These are phyloP conservation scores for Podila minutissima DNA, from an alignment of 192 early-diverging fungal species.

Conservation along the genomic window DNA sequence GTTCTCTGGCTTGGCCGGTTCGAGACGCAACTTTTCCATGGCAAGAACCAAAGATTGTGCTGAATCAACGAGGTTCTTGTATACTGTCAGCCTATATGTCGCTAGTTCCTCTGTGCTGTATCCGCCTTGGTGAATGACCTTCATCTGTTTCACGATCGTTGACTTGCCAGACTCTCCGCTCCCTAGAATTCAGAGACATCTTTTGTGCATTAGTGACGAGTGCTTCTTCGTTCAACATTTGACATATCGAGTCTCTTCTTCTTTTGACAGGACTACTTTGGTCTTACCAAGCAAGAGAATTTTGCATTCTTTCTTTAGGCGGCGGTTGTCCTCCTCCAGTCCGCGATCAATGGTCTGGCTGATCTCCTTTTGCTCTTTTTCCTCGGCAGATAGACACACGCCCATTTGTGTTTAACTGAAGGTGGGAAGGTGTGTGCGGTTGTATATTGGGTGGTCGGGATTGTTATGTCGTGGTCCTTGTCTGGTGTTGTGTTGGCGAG, in stretches of 20 bases:
- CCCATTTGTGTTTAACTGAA: constrained; percentile 58
- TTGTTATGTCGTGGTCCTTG: no score
- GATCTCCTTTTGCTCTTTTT: constrained; percentile 56
- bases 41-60: constrained; percentile 80
- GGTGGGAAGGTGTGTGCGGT: neutral
- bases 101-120: constrained; percentile 84
- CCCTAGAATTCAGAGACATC: constrained; percentile 53
- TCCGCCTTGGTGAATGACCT: constrained; percentile 94
- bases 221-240: no score
- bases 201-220: neutral
- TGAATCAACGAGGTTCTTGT: constrained; percentile 88
- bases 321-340: constrained; percentile 68
- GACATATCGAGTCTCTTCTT: neutral
- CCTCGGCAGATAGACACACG: constrained; percentile 73
- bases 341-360: constrained; percentile 69
- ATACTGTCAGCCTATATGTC: constrained; percentile 80
- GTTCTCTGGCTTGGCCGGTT: constrained; percentile 63
- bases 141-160: constrained; percentile 98
- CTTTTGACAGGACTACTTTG: no score
- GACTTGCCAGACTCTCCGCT: constrained; percentile 96
- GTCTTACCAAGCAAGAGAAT: constrained; percentile 73
- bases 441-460: neutral
- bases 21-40: constrained; percentile 70
- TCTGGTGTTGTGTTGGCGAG: no score
- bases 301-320: constrained; percentile 76